Evolutionary conservation across 805 yeast genomes (phyloP).

Genomic region (Yamadazyma kitorensis): DNA sequence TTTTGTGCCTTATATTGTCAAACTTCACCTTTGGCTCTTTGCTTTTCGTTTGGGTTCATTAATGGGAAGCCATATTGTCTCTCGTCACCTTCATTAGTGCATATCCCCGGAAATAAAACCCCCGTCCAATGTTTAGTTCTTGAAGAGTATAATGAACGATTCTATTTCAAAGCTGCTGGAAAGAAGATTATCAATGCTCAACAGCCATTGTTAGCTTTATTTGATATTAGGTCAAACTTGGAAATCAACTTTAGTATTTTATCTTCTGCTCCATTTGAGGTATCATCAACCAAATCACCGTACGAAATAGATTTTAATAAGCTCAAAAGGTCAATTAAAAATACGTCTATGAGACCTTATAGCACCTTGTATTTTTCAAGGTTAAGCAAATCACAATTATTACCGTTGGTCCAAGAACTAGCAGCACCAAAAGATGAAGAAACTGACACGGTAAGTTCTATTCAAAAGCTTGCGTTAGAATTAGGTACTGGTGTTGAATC

Average conservation of each 20-base stretch:
- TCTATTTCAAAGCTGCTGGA: too few species aligned
- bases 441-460: background rate
- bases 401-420: constrained; percentile 8
- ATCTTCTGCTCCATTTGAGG: too few species aligned
- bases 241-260: too few species aligned
- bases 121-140: constrained; percentile 9
- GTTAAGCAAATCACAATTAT: constrained; percentile 3
- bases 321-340: background rate
- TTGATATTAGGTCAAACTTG: constrained; percentile 9
- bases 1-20: constrained; percentile 27
- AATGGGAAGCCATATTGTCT: constrained; percentile 27
- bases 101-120: constrained; percentile 9
- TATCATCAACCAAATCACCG: constrained; percentile 1
- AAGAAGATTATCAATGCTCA: too few species aligned
- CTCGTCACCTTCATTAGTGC: constrained; percentile 11
- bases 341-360: constrained; percentile 2
- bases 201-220: constrained; percentile 8
- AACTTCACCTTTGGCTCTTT: constrained; percentile 26
- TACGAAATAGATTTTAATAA: constrained; percentile 6
- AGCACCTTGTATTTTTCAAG: constrained; percentile 5
- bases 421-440: background rate
- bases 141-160: constrained; percentile 3
- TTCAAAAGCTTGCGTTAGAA: constrained; percentile 28
- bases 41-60: constrained; percentile 29
- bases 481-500: constrained; percentile 21